Evolutionary conservation across 331 rosid species (phyloP).

Genomic region (Rosa hybrid): DNA sequence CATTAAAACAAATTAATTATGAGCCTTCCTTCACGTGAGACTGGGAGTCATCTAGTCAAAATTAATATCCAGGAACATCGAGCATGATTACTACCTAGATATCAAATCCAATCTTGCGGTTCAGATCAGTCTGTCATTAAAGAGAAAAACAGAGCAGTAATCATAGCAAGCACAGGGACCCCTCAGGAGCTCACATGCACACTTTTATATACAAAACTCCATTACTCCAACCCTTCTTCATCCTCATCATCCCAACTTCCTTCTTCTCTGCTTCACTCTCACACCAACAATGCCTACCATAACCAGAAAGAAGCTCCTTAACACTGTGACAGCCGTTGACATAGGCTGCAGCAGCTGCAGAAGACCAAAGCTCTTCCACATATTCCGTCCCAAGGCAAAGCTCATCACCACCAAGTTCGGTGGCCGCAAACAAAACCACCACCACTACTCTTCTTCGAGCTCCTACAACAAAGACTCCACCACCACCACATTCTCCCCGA

Average conservation of each 20-base stretch:
- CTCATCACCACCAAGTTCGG: constrained; percentile 41
- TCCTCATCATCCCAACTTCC: background rate
- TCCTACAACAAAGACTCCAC: constrained; percentile 39
- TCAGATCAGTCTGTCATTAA: constrained; percentile 28
- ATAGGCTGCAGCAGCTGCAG: constrained; percentile 76
- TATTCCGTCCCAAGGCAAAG: constrained; percentile 54
- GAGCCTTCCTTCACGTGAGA: background rate
- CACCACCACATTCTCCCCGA: constrained; percentile 41
- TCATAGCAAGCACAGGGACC: constrained; percentile 22
- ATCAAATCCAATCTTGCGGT: constrained; percentile 27
- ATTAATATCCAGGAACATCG: background rate
- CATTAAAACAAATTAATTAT: background rate
- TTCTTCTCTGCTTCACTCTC: background rate
- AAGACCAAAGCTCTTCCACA: constrained; percentile 47
- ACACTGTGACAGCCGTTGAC: constrained; percentile 55
- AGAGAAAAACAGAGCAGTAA: constrained; percentile 24
- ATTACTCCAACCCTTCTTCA: background rate
- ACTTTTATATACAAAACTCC: background rate
- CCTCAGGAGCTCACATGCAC: constrained; percentile 37
- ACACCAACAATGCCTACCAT: constrained; percentile 41
- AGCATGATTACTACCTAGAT: background rate
- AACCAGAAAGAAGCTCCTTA: constrained; percentile 47
- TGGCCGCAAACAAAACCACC: constrained; percentile 35
- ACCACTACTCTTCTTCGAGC: constrained; percentile 32
- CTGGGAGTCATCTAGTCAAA: background rate